Conservation (phyloP, 2,329 filamentous ascomycete genomes). For the Sarocladiaceae sp. region DNA sequence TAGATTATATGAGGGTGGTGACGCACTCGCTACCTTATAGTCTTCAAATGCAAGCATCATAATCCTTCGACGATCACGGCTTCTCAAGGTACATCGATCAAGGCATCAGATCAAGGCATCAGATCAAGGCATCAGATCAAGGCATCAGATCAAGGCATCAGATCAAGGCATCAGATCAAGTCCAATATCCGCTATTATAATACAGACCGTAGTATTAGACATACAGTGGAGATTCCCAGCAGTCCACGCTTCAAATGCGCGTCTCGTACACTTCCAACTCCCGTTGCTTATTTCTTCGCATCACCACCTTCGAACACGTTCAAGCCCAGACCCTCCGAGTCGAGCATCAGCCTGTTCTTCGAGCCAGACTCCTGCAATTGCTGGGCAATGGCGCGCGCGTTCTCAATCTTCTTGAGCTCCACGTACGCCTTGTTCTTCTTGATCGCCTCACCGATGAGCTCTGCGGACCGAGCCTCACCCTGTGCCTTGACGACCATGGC, state of each 20-base stretch:
- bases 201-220: slow-evolving; percentile 19
- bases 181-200: slow-evolving; percentile 10
- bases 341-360: slow-evolving; percentile 90
- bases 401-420: slow-evolving; percentile 97
- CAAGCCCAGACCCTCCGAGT: slow-evolving; percentile 82
- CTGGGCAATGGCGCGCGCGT: slow-evolving; percentile 80
- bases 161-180: slow-evolving; percentile 7
- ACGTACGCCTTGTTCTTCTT: slow-evolving; percentile 98
- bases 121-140: too few relatives aligned
- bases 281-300: slow-evolving; percentile 24
- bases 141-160: too few relatives aligned
- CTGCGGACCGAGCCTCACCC: slow-evolving; percentile 96
- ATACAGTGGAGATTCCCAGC: slow-evolving; percentile 31
- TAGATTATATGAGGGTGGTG: not conserved
- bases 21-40: too few relatives aligned
- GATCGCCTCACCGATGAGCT: slow-evolving; percentile 97
- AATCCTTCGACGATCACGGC: too few relatives aligned
- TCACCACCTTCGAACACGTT: slow-evolving; percentile 63
- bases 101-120: too few relatives aligned
- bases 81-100: too few relatives aligned
- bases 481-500: slow-evolving; percentile 97
- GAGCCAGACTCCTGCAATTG: slow-evolving; percentile 80
- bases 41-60: too few relatives aligned
- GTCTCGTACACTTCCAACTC: not conserved
- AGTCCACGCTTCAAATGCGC: slow-evolving; percentile 1